Evolutionary conservation across 352 stramenopile species (phyloP).

Genomic region (Globisporangium emineosum): DNA sequence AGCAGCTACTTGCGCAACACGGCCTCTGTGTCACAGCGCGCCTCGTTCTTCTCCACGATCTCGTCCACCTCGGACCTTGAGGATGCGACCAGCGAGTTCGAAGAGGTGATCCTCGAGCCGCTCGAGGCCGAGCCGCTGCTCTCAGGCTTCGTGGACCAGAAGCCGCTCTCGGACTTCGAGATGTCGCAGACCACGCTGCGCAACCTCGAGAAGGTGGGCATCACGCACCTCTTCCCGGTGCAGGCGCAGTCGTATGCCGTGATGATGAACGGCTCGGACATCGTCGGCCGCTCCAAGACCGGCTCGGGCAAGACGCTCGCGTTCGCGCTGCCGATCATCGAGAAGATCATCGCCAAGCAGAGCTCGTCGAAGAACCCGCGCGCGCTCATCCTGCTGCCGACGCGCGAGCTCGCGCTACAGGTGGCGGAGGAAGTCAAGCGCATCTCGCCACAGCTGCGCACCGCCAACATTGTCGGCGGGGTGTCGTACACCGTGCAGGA

Average conservation of each 20-base stretch:
- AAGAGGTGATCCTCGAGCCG: conserved; percentile 49
- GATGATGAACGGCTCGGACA: conserved; percentile 79
- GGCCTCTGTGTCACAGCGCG: conserved; percentile 27
- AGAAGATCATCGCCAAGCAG: conserved; percentile 56
- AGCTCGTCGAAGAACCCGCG: conserved; percentile 55
- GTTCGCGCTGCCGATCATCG: conserved; percentile 77
- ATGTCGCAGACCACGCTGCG: conserved; percentile 51
- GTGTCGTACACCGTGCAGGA: conserved; percentile 93
- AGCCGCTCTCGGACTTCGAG: conserved; percentile 63
- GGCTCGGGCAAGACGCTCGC: conserved; percentile 69
- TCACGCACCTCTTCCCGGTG: conserved; percentile 83
- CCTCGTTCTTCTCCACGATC: conserved; percentile 14
- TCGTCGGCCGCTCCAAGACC: conserved; percentile 82
- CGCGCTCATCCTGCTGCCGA: conserved; percentile 95
- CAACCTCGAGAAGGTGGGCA: conserved; percentile 59
- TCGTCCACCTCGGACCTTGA: conserved; percentile 21
- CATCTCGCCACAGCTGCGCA: conserved; percentile 87
- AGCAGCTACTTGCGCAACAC: conserved; percentile 67
- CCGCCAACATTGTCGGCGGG: conserved; percentile 92
- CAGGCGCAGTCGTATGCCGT: conserved; percentile 80
- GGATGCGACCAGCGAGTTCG: conserved; percentile 17
- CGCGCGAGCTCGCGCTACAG: conserved; percentile 96
- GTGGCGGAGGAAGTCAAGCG: conserved; percentile 91
- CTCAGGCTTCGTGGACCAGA: conserved; percentile 70
- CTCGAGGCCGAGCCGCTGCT: conserved; percentile 13